Percentiles rank a stretch among this genome's conserved stretches.
These are phyloP conservation scores for Beauveria asiatica DNA, from an alignment of 2,329 filamentous ascomycete species.

Conservation along the genomic window DNA sequence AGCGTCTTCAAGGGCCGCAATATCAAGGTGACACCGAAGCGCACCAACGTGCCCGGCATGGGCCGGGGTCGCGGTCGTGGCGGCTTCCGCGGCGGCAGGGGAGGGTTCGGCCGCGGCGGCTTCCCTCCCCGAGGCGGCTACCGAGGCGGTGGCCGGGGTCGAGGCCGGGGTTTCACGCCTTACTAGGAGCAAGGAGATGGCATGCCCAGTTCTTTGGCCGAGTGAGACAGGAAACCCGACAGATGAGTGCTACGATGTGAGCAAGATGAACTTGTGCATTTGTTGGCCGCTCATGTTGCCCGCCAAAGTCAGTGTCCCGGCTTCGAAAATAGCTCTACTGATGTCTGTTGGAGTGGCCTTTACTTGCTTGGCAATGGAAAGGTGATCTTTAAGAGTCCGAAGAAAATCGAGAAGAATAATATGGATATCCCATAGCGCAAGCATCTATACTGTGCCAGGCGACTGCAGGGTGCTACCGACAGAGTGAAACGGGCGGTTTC, in stretches of 20 bases:
- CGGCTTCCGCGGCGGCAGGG: constrained; percentile 41
- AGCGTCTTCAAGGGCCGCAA: constrained; percentile 91
- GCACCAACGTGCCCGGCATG: constrained; percentile 95
- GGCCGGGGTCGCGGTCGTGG: constrained; percentile 64
- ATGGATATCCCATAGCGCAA: background rate
- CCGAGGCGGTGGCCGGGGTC: constrained; percentile 58
- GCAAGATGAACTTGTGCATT: background rate
- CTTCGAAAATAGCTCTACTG: background rate
- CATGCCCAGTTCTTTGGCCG: constrained; percentile 1
- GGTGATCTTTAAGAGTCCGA: background rate
- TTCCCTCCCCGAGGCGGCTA: constrained; percentile 51
- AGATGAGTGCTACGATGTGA: background rate
- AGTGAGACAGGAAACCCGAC: background rate
- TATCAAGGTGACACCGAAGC: constrained; percentile 90
- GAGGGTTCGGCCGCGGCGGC: constrained; percentile 46
- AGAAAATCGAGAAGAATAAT: background rate
- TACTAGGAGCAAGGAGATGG: constrained; percentile 44
- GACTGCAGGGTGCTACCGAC: background rate
- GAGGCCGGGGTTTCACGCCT: constrained; percentile 55
- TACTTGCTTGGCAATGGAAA: background rate
- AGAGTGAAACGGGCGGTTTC: background rate
- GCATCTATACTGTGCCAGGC: background rate
- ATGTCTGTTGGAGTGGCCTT: background rate
- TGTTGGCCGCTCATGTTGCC: background rate
- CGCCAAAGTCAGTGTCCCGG: background rate